Evolutionary conservation across 345 rosid genomes (phyloP).

Genomic region (Moricandia arvensis): DNA sequence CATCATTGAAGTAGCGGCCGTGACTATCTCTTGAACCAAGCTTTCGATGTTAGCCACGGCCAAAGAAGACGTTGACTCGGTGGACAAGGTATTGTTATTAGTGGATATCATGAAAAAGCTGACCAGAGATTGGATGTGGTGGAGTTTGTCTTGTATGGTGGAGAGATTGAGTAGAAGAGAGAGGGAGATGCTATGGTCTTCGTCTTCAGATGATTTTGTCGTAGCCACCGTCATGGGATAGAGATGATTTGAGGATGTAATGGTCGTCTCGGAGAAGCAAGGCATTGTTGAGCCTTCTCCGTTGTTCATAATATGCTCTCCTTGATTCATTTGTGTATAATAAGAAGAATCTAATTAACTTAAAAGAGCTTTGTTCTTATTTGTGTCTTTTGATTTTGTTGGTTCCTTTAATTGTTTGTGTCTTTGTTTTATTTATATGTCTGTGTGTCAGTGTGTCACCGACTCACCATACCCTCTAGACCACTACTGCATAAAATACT

Average conservation of each 20-base stretch:
- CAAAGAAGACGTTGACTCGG: conserved; percentile 49
- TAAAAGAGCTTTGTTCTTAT: not conserved
- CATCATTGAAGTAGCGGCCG: conserved; percentile 62
- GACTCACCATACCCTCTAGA: conserved; percentile 19
- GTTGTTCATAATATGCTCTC: conserved; percentile 26
- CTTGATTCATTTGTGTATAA: not conserved
- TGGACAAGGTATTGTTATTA: conserved; percentile 25
- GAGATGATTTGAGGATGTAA: conserved; percentile 17
- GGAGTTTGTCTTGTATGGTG: conserved; percentile 56
- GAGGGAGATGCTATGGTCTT: conserved; percentile 18
- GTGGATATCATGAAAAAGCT: conserved; percentile 44
- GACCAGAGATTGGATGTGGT: conserved; percentile 58
- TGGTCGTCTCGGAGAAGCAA: conserved; percentile 21
- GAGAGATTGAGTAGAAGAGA: conserved; percentile 63
- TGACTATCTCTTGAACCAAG: conserved; percentile 61
- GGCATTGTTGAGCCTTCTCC: conserved; percentile 18
- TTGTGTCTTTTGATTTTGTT: not conserved
- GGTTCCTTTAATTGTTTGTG: not conserved
- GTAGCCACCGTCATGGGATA: not conserved
- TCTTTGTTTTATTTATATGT: conserved; percentile 17
- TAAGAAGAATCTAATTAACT: not conserved
- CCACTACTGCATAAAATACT: conserved; percentile 19
- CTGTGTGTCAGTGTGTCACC: not conserved
- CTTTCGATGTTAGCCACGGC: conserved; percentile 51
- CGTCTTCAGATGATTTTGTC: conserved; percentile 26